Conservation (phyloP, 805 yeast species). For the Pichia occidentalis region DNA sequence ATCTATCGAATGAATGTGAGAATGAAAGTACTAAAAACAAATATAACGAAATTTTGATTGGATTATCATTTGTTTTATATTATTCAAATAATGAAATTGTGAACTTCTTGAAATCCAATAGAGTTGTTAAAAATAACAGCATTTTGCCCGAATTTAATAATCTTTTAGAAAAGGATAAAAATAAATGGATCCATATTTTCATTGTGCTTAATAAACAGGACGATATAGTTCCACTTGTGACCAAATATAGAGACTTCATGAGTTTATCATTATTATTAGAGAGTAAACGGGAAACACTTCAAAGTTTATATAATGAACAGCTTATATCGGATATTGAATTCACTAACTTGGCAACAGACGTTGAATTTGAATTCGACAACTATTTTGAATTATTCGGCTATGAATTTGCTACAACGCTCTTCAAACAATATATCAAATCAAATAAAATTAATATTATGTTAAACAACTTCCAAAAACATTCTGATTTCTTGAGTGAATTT, state of each 20-base stretch:
- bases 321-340: slow-evolving; percentile 17
- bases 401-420: slow-evolving; percentile 60
- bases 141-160: slow-evolving; percentile 1
- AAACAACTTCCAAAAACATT: slow-evolving; percentile 48
- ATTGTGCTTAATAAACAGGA: slow-evolving; percentile 42
- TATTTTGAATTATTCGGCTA: slow-evolving; percentile 61
- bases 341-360: slow-evolving; percentile 18
- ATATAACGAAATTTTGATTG: slow-evolving; percentile 16
- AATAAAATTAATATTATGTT: slow-evolving; percentile 50
- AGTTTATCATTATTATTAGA: slow-evolving; percentile 53
- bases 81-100: slow-evolving; percentile 18
- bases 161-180: slow-evolving; percentile 19
- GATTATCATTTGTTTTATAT: slow-evolving; percentile 23
- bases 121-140: neutral
- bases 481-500: slow-evolving; percentile 43
- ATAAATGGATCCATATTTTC: slow-evolving; percentile 54
- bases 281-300: slow-evolving; percentile 34
- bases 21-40: neutral
- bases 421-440: slow-evolving; percentile 46
- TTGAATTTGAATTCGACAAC: slow-evolving; percentile 31
- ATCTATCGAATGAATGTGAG: neutral
- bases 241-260: slow-evolving; percentile 55
- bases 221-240: slow-evolving; percentile 58
- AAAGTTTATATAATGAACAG: slow-evolving; percentile 17
- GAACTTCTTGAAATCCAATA: slow-evolving; percentile 2